phyloP scores from a whole-genome alignment of 129 eudicot genomes.

The Flaveria brownii region DNA sequence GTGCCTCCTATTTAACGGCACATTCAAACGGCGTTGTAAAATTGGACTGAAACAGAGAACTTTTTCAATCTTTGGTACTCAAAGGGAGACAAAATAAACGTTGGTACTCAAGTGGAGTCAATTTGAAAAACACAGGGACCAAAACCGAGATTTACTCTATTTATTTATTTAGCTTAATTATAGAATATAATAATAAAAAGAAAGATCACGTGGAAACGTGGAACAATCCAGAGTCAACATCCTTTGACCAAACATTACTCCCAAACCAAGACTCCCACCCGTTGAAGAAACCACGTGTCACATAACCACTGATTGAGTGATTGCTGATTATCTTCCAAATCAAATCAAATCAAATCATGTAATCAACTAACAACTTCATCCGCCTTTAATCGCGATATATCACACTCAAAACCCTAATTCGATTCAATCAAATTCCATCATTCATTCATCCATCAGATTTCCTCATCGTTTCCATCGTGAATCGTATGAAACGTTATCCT shows the following conservation, averaged over 20 bases:
- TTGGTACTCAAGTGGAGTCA: too few relatives aligned
- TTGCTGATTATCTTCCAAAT: constrained; percentile 1
- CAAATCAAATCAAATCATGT: background rate
- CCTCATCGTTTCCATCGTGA: background rate
- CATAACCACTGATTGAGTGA: constrained; percentile 16
- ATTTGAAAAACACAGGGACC: too few relatives aligned
- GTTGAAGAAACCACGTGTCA: constrained; percentile 24
- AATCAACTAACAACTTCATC: background rate
- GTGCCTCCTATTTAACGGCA: too few relatives aligned
- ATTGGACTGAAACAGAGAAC: too few relatives aligned
- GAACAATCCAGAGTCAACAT: background rate
- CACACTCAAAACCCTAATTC: background rate
- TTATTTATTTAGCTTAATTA: too few relatives aligned
- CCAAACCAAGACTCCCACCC: background rate
- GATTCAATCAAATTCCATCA: background rate
- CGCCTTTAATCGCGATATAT: constrained; percentile 14
- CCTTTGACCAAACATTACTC: background rate
- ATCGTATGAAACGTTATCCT: constrained; percentile 26
- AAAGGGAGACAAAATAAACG: too few relatives aligned
- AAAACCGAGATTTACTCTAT: too few relatives aligned
- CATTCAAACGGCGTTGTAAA: too few relatives aligned
- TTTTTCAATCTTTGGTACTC: too few relatives aligned
- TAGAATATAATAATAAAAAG: too few relatives aligned
- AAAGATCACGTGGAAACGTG: background rate
- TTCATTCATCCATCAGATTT: too few relatives aligned